A percentile compares a stretch with the other conserved stretches of the same genome.
Conservation (phyloP, 345 rosid species). For the Brassica nigra region DNA sequence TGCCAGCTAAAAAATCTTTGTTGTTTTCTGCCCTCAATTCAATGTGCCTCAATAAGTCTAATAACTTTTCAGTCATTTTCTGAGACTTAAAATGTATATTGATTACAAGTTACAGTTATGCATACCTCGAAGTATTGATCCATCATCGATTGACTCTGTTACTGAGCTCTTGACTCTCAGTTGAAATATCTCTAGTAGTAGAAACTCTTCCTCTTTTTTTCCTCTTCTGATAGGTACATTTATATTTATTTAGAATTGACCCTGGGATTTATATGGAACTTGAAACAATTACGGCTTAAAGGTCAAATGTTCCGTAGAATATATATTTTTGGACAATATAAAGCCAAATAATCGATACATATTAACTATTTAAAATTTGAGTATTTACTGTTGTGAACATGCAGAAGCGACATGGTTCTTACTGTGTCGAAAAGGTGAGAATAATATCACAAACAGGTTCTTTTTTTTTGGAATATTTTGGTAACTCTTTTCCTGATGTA, state of each 20-base stretch:
- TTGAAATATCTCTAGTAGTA: conserved; percentile 4
- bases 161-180: neutral
- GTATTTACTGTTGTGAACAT: conserved; percentile 28
- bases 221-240: neutral
- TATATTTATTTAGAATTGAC: neutral
- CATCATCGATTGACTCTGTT: neutral
- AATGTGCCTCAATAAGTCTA: conserved; percentile 10
- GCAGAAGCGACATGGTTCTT: neutral
- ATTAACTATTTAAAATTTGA: neutral
- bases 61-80: conserved; percentile 32
- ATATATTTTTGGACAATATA: neutral
- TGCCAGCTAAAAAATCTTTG: conserved; percentile 41
- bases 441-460: conserved; percentile 28
- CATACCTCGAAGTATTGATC: conserved; percentile 1
- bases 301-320: neutral
- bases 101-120: conserved; percentile 17
- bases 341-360: neutral
- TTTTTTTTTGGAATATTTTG: neutral
- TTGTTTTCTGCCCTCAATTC: conserved; percentile 31
- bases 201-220: neutral
- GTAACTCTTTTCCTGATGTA: conserved; percentile 18
- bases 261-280: neutral
- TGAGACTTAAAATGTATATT: conserved; percentile 2
- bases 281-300: neutral
- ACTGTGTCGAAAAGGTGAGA: conserved; percentile 22